phyloP scores from a whole-genome alignment of 495 filamentous ascomycete genomes.

The Penicillium fimorum region DNA sequence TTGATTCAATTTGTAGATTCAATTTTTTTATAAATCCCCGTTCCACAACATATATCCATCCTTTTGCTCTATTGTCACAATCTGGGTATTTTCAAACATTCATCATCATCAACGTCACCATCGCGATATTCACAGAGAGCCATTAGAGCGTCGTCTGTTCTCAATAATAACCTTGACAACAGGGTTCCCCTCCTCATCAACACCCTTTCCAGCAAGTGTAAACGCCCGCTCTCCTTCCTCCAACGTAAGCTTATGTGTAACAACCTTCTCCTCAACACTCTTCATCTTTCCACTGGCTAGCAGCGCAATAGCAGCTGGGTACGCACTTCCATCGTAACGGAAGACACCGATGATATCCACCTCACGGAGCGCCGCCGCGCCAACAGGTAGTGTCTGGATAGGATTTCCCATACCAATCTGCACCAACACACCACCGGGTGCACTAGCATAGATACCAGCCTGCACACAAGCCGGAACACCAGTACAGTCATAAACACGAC shows the following conservation, averaged over 20 bases:
- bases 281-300: constrained; percentile 60
- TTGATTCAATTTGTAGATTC: background rate
- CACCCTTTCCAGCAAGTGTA: constrained; percentile 72
- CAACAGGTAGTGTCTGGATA: constrained; percentile 80
- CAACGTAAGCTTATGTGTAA: constrained; percentile 75
- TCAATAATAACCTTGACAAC: constrained; percentile 86
- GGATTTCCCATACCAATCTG: constrained; percentile 95
- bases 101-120: constrained; percentile 18
- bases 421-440: constrained; percentile 76
- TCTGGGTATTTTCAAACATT: constrained; percentile 25
- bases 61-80: constrained; percentile 16
- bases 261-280: constrained; percentile 54
- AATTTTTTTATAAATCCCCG: background rate
- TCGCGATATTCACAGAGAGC: constrained; percentile 8
- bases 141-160: constrained; percentile 18
- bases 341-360: constrained; percentile 93
- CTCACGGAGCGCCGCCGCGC: constrained; percentile 80
- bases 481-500: constrained; percentile 86
- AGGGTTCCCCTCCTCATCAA: constrained; percentile 72
- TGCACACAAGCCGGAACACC: constrained; percentile 86
- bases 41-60: background rate
- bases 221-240: constrained; percentile 70
- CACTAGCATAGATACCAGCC: constrained; percentile 78
- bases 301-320: constrained; percentile 75
- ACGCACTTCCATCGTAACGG: constrained; percentile 78